These are phyloP conservation scores for Psilocybe subaeruginosa DNA, from an alignment of 768 basidiomycete species.

Conservation along the genomic window DNA sequence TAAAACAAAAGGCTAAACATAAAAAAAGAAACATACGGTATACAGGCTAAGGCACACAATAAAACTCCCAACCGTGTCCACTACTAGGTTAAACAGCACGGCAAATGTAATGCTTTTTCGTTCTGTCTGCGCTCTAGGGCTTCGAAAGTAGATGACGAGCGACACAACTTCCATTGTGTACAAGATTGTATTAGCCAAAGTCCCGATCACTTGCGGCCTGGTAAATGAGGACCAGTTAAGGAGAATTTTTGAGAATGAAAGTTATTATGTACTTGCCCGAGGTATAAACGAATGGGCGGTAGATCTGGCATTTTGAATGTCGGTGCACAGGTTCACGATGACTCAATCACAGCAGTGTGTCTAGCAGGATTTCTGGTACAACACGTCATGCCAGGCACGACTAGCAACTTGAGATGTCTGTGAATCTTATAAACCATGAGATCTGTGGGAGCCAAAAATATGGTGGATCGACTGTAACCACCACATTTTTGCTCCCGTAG, in stretches of 20 bases:
- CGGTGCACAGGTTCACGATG: too few species aligned
- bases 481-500: too few species aligned
- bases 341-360: not conserved
- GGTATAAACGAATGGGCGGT: not conserved
- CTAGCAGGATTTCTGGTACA: too few species aligned
- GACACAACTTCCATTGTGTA: constrained; percentile 15
- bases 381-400: too few species aligned
- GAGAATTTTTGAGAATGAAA: not conserved
- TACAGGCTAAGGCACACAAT: constrained; percentile 9
- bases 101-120: not conserved
- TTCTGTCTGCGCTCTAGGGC: constrained; percentile 6
- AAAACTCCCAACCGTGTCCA: constrained; percentile 16
- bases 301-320: not conserved
- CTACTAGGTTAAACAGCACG: constrained; percentile 6
- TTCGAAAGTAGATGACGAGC: constrained; percentile 7
- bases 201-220: constrained; percentile 16
- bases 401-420: too few species aligned
- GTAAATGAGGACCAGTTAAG: not conserved
- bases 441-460: too few species aligned
- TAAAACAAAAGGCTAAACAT: not conserved
- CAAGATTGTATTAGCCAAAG: constrained; percentile 14
- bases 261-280: not conserved
- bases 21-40: constrained; percentile 2
- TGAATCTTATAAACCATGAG: too few species aligned
- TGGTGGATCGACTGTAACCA: too few species aligned